Evolutionary conservation across 1,284 basidiomycete genomes (phyloP), one percentile per base, ranked within the genome.

Genomic region (Exobasidium cylindrosporum): DNA sequence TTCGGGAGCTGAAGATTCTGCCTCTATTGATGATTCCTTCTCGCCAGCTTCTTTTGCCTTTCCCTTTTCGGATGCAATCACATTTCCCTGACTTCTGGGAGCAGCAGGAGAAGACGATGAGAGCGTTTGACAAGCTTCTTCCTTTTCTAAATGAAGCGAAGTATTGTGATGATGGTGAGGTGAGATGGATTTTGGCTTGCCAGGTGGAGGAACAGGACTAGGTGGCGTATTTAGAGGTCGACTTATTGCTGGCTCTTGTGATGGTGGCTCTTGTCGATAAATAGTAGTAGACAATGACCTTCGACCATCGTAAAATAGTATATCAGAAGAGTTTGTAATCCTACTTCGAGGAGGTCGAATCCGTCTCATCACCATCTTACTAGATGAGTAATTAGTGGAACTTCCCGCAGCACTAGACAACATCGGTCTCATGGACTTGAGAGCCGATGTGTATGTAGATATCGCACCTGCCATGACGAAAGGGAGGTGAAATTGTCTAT

Each of bases 71-170:
- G 45, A 35, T 40, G 35, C 35, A 40, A 10, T 40, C 54, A 43
- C 43, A 56, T 49, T 24, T 53, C 23, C 28, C 32, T 60, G 54
- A 30, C 26, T 45, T n/a, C 54, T 21, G 17, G 65, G 68, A 4
- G 68, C 64, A 1, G 72, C 62, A 11, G 72, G 72, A 1, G 72
- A 74, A 1, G 67, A 70, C 1, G 72, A 63, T 11, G 68, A 69
- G 1, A 74, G 60, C 0, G 68, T 66, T 1, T 70, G 66, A 47
- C 72, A 74, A 10, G 72, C 70, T 5, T 54, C 58, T n/a, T 62
- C 57, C 57, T 54, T 7, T 17, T 29, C 5, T 3, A 6, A 23
- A 17, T n/a, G 32, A 24, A 45, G 45, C 26, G n/a, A 43, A 11
- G 54, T 45, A n/a, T 49, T 44, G 28, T 59, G 61, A 44, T 59